These are phyloP conservation scores for Endoconidiophora polonica DNA, from an alignment of 2,329 filamentous ascomycete genomes.

Conservation along the genomic window DNA sequence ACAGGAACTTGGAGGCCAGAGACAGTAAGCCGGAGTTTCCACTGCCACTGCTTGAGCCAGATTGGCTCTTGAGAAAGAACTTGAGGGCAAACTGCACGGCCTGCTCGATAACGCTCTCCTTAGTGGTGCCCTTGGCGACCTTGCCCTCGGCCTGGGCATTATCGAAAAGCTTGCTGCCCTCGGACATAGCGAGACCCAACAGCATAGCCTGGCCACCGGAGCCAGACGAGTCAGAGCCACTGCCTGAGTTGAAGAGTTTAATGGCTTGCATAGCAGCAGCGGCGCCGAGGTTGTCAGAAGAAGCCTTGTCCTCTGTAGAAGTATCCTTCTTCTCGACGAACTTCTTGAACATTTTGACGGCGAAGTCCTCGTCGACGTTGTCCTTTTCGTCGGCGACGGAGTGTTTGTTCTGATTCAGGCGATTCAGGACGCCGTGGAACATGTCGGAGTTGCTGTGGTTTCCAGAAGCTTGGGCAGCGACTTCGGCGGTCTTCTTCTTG, in stretches of 20 bases:
- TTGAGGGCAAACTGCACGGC: constrained; percentile 79
- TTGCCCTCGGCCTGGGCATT: constrained; percentile 37
- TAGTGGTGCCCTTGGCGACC: constrained; percentile 44
- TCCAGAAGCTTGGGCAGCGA: constrained; percentile 31
- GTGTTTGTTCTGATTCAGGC: constrained; percentile 33
- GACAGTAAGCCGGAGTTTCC: constrained; percentile 32
- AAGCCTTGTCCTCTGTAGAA: constrained; percentile 28
- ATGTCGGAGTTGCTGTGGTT: constrained; percentile 29
- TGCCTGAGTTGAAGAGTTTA: constrained; percentile 54
- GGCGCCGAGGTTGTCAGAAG: constrained; percentile 41
- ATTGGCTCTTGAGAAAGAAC: constrained; percentile 67
- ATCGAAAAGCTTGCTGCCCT: constrained; percentile 64
- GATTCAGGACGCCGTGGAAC: constrained; percentile 31
- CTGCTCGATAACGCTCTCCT: constrained; percentile 62
- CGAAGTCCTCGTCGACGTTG: constrained; percentile 38
- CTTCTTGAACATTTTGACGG: constrained; percentile 58
- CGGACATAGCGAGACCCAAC: constrained; percentile 70
- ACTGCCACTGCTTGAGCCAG: constrained; percentile 16
- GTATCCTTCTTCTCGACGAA: constrained; percentile 44
- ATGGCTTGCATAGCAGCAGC: constrained; percentile 69
- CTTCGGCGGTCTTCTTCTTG: constrained; percentile 29
- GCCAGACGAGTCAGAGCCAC: constrained; percentile 22
- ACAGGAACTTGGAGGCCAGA: constrained; percentile 32
- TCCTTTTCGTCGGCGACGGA: constrained; percentile 28
- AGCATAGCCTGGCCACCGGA: constrained; percentile 49